Conservation (phyloP, 371 early-diverging fungal genomes). For the Rhizopus delemar region DNA sequence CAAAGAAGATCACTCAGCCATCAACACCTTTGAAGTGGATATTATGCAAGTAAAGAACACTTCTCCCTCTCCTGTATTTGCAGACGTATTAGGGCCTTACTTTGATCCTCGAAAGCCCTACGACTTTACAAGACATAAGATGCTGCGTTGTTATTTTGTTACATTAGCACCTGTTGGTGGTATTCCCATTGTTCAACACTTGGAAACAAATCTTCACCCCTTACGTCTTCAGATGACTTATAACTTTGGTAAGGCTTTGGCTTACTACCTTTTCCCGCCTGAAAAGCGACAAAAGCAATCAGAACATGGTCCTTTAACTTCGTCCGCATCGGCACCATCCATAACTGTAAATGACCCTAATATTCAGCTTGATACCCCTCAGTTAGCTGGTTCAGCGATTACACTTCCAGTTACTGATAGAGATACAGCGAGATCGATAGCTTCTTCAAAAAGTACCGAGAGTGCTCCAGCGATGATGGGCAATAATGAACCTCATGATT, state of each 20-base stretch:
- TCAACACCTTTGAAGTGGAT: constrained; percentile 71
- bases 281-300: constrained; percentile 28
- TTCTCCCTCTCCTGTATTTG: constrained; percentile 27
- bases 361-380: not conserved
- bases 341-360: not conserved
- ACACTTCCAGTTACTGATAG: constrained; percentile 9
- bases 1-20: constrained; percentile 62
- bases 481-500: not conserved
- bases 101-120: constrained; percentile 33
- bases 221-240: constrained; percentile 78
- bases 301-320: not conserved
- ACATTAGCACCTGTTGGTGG: constrained; percentile 83
- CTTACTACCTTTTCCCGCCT: constrained; percentile 77
- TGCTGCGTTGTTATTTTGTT: constrained; percentile 76
- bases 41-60: constrained; percentile 64
- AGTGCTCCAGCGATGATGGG: not conserved
- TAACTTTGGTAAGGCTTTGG: constrained; percentile 70
- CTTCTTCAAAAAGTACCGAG: not conserved
- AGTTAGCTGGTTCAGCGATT: not conserved
- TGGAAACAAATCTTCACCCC: constrained; percentile 82
- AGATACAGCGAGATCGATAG: not conserved
- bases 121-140: constrained; percentile 76
- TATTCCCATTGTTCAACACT: constrained; percentile 82
- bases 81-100: constrained; percentile 72
- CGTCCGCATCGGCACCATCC: constrained; percentile 14